Percentiles rank a stretch among this genome's conserved stretches.
phyloP scores from a whole-genome alignment of 2,329 filamentous ascomycete genomes.

The Phaeophleospora eucalypticola region DNA sequence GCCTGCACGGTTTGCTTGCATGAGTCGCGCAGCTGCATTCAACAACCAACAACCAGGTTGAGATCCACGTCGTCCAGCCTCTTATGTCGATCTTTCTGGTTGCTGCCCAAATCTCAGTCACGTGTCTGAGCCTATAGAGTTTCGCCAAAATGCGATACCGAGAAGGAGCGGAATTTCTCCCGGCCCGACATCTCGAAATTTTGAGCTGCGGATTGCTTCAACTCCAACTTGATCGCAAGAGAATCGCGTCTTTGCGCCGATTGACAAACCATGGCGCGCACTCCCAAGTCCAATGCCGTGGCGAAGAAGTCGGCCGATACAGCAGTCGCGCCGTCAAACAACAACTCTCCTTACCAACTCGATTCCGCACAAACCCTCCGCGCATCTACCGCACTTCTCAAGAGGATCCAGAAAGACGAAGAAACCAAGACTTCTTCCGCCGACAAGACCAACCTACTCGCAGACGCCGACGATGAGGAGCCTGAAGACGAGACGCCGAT shows the following conservation, averaged over 20 bases:
- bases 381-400: conserved; percentile 57
- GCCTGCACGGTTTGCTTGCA: neutral
- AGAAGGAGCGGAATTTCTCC: too few species aligned
- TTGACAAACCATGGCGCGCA: neutral
- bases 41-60: conserved; percentile 1
- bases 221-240: neutral
- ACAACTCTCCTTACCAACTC: conserved; percentile 39
- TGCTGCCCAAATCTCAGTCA: conserved; percentile 3
- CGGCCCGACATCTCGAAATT: neutral
- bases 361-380: conserved; percentile 51
- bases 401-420: conserved; percentile 42
- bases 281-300: conserved; percentile 30
- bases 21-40: too few species aligned
- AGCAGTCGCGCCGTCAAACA: neutral
- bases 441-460: conserved; percentile 53
- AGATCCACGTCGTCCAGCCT: neutral
- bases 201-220: too few species aligned
- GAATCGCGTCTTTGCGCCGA: neutral
- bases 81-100: conserved; percentile 5
- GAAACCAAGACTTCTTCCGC: conserved; percentile 46
- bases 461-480: conserved; percentile 44
- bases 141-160: neutral
- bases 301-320: conserved; percentile 32
- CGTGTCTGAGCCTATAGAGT: neutral
- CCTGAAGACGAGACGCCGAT: conserved; percentile 50